Evolutionary conservation across 805 yeast genomes (phyloP), one percentile per base, ranked within the genome.

Genomic region (Sugiyamaella chiloensis): DNA sequence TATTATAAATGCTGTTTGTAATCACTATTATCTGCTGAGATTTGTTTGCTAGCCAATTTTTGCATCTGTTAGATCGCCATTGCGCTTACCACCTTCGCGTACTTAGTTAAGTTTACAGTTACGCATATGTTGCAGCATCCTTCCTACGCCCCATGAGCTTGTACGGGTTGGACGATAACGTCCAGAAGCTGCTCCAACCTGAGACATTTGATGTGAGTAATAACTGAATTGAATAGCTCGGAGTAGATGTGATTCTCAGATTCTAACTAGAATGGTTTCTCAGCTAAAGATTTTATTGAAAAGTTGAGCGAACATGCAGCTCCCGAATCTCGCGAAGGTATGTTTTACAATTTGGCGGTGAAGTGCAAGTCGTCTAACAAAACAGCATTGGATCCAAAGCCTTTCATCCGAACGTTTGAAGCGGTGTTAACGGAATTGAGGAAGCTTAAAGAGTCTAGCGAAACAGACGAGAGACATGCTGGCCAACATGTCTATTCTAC

Each of bases 321-420:
- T 14, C 45, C 50, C 9, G 52, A 37, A 5, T 29, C 42, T 14
- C 37, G 48, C 17, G 57, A 51, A 24, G 54, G 55, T 49, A 27
- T 31, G 42, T 36, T 8, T 14, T 19, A 8, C 29, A 37, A 5
- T 30, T 35, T 29, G n/a, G 12, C 23, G n/a, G n/a, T n/a, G n/a
- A n/a, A n/a, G n/a, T n/a, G n/a, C n/a, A n/a, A n/a, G n/a, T n/a
- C n/a, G n/a, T n/a, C n/a, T n/a, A n/a, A n/a, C n/a, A n/a, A 21
- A 35, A 24, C 52, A 54, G 65, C 68, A 9, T 66, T 88, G 46
- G 96, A 93, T 60, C 96, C 98, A 1, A 88, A 87, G 60, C 98
- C 98, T 1, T 93, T 87, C 62, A 91, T 91, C 40, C 78, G 96
- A 56, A 87, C 96, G 0, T 90, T 93, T 64, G 97, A 91, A 62